A percentile compares a stretch with the other conserved stretches of the same genome.
Evolutionary conservation across 306 rosid species (phyloP).

Genomic region (Spatholobus suberectus): DNA sequence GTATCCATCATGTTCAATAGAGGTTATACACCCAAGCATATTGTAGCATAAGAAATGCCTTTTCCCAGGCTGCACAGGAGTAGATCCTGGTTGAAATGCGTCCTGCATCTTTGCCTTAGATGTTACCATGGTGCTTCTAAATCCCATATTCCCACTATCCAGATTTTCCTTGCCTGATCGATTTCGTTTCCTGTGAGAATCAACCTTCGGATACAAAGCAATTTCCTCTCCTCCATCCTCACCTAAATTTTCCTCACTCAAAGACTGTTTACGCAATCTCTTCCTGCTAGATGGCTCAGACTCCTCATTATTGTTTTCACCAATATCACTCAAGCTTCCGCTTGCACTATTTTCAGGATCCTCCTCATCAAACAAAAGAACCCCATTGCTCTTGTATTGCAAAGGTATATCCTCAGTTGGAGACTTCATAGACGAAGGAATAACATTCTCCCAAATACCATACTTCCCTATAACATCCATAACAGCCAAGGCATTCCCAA

Average conservation of each 20-base stretch:
- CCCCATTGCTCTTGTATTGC: conserved; percentile 70
- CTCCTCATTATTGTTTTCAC: conserved; percentile 71
- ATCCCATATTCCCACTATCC: conserved; percentile 53
- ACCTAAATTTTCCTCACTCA: conserved; percentile 53
- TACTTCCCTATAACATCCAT: conserved; percentile 87
- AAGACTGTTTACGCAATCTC: conserved; percentile 65
- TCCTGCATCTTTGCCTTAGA: conserved; percentile 71
- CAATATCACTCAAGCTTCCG: conserved; percentile 78
- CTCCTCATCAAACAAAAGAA: conserved; percentile 83
- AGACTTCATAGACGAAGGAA: conserved; percentile 93
- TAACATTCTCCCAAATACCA: conserved; percentile 91
- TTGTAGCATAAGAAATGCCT: conserved; percentile 90
- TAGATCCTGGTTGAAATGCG: conserved; percentile 92
- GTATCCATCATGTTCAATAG: conserved; percentile 84
- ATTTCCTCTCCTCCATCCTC: conserved; percentile 60
- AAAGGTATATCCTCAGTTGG: conserved; percentile 87
- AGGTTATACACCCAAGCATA: conserved; percentile 90
- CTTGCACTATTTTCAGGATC: conserved; percentile 65
- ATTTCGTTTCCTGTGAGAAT: conserved; percentile 64
- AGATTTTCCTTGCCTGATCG: conserved; percentile 51
- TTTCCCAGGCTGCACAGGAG: conserved; percentile 83
- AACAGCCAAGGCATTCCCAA: conserved; percentile 80
- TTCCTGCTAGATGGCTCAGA: conserved; percentile 74
- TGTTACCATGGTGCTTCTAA: conserved; percentile 46
- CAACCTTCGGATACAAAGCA: conserved; percentile 56